Base-by-base conservation (phyloP, 1,139 yeast genomes). In the Yamadazyma friedrichii region DNA sequence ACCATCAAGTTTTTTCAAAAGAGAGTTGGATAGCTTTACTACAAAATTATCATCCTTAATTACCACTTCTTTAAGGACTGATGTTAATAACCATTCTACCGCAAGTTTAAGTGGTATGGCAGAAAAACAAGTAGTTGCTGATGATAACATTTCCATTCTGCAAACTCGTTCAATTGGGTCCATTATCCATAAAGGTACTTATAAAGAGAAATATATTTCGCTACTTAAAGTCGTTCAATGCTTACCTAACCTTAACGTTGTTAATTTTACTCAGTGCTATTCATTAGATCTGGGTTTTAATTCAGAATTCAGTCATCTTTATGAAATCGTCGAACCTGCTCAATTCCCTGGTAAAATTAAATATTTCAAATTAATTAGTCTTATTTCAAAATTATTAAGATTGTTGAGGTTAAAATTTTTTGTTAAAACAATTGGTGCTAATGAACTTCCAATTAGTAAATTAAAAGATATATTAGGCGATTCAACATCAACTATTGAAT, bases 151-250 rank as follows among this genome's bases (percentile, higher is more conserved):
- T 3, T 17, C 32, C 12, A 22, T 15, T 2, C 40, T 53, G 44
- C 50, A 49, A 26, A 48, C 50, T 33, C 47, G 49, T 20, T 56
- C 58, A 1, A 40, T 66, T 15, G 56, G 69, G 29, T 53, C 65
- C 1, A 53, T 66, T 1, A 40, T 67, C 2, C 36, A 49, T 9
- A 45, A 58, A 39, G 74, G 74, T 0, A 50, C 69, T 1, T 67
- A 68, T 42, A 65, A 64, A 38, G 70, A 66, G 40, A 65, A 62
- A 42, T 52, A 61, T 15, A 50, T 42, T 15, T 35, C 41, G 13
- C 42, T 39, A 24, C 36, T 45, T 27, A 44, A 35, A 24, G 34
- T 43, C n/a, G 30, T 44, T 13, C 35, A 31, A 31, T 28, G 28
- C 5, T 39, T 53, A 33, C 20, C 27, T 15, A 36, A 36, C 25